Percentiles rank a stretch among this genome's conserved stretches.
Conservation (phyloP, 1,284 basidiomycete genomes). For the Wallemia hederae region DNA sequence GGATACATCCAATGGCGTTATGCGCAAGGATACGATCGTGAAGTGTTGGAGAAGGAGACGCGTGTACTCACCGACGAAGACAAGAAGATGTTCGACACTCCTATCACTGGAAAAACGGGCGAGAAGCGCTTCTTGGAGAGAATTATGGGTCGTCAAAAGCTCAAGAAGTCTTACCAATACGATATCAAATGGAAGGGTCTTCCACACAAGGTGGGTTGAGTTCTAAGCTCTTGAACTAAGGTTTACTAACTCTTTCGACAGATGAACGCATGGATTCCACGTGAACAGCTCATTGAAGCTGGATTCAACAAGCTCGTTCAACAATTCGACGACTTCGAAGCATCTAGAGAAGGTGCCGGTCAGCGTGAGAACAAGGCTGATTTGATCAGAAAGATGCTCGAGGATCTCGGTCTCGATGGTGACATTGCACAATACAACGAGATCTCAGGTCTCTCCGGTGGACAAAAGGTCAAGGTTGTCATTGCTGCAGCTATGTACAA, state of each 20-base stretch:
- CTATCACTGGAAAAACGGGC: slow-evolving; percentile 76
- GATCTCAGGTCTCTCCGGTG: slow-evolving; percentile 22
- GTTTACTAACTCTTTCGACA: slow-evolving; percentile 1
- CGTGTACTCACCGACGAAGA: slow-evolving; percentile 75
- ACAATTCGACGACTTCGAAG: slow-evolving; percentile 90
- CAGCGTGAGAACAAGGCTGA: slow-evolving; percentile 49
- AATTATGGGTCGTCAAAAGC: slow-evolving; percentile 47
- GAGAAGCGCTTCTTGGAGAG: slow-evolving; percentile 52
- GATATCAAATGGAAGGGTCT: slow-evolving; percentile 91
- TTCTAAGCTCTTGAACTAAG: neutral
- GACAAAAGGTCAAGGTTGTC: slow-evolving; percentile 93
- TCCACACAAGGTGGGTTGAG: slow-evolving; percentile 34
- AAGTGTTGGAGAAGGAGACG: slow-evolving; percentile 73
- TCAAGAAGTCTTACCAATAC: slow-evolving; percentile 86
- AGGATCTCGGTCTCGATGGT: slow-evolving; percentile 84
- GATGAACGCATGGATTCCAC: slow-evolving; percentile 71
- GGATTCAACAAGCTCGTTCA: slow-evolving; percentile 76
- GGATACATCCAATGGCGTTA: slow-evolving; percentile 97
- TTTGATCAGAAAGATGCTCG: slow-evolving; percentile 59
- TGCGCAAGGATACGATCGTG: slow-evolving; percentile 93
- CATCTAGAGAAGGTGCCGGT: slow-evolving; percentile 74
- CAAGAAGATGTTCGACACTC: slow-evolving; percentile 44
- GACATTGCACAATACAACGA: slow-evolving; percentile 95
- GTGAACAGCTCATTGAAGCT: slow-evolving; percentile 61
- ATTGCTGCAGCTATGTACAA: slow-evolving; percentile 87